Percentiles rank a stretch among this genome's conserved stretches.
Evolutionary conservation across 1,284 basidiomycete genomes (phyloP).

Genomic region (Marasmius tenuissimus): DNA sequence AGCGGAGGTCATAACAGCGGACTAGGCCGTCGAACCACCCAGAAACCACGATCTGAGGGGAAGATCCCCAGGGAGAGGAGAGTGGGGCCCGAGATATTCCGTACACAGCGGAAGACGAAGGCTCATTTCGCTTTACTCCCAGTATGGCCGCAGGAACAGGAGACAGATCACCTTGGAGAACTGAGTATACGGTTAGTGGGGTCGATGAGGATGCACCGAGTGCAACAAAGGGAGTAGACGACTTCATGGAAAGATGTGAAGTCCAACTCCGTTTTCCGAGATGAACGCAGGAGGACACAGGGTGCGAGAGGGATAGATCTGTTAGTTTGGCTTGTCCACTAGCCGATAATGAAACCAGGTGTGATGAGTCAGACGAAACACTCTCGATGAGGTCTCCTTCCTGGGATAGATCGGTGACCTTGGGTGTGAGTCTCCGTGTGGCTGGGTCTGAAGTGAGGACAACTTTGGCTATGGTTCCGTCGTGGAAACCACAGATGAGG

Average conservation of each 20-base stretch:
- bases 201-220: slow-evolving; percentile 62
- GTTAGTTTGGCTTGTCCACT: slow-evolving; percentile 47
- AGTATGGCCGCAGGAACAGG: slow-evolving; percentile 47
- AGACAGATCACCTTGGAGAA: slow-evolving; percentile 46
- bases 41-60: slow-evolving; percentile 70
- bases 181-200: slow-evolving; percentile 57
- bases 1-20: slow-evolving; percentile 69
- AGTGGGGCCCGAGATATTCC: slow-evolving; percentile 60
- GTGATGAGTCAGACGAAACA: slow-evolving; percentile 43
- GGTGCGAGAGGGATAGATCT: slow-evolving; percentile 26
- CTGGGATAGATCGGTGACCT: slow-evolving; percentile 26
- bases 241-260: slow-evolving; percentile 49
- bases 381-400: slow-evolving; percentile 50
- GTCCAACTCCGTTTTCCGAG: slow-evolving; percentile 60
- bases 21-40: slow-evolving; percentile 80
- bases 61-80: slow-evolving; percentile 62
- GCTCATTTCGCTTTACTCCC: slow-evolving; percentile 21
- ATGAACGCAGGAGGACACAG: slow-evolving; percentile 34
- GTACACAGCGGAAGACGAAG: slow-evolving; percentile 62
- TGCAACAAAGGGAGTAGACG: slow-evolving; percentile 59
- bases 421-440: slow-evolving; percentile 13
- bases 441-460: slow-evolving; percentile 28
- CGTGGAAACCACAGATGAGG: slow-evolving; percentile 60
- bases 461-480: slow-evolving; percentile 56
- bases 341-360: slow-evolving; percentile 57